Evolutionary conservation across 441 rosid genomes (phyloP), one percentile per base, ranked within the genome.

Genomic region (Euphorbia celastroides): DNA sequence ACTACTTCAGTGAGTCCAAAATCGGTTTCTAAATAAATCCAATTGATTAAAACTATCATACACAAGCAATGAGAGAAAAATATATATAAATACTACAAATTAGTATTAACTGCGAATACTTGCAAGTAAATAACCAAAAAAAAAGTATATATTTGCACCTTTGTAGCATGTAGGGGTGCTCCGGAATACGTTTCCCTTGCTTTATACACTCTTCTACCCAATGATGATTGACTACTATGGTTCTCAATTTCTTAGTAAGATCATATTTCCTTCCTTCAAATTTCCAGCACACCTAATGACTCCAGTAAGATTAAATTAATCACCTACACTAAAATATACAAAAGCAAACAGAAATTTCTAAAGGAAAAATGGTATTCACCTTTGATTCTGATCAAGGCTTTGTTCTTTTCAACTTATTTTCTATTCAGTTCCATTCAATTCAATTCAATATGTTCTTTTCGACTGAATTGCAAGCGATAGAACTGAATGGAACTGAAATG

Each of bases 171-270:
- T 88, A 92, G 44, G 91, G 88, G 17, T 56, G 66, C 74, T 89
- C 98, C 0, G 87, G 77, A 42, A 89, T 80, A 72, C 83, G 88
- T 62, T 73, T 82, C 54, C 90, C 84, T 79, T 84, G 70, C 82
- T 72, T 87, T 31, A 86, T 27, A 32, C 98, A 94, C 62, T 88
- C 93, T 79, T 92, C 96, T 0, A 89, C 69, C 99, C 99, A 94
- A 34, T 74, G 82, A 74, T 94, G 98, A 69, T 92, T 92, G 0
- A 94, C 94, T 1, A 89, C 67, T 27, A 60, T 63, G 0, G 85
- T 79, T 58, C 60, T 60, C 0, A 89, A 88, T 73, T 84, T 83
- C 73, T 73, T 84, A 1, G 97, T 91, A 54, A 89, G 86, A 28
- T 75, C 68, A 26, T 85, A 87, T 70, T 94, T 94, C 65, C 69